Evolutionary conservation across 2,329 filamentous ascomycete genomes (phyloP).

Genomic region (Coniochaeta hoffmannii): DNA sequence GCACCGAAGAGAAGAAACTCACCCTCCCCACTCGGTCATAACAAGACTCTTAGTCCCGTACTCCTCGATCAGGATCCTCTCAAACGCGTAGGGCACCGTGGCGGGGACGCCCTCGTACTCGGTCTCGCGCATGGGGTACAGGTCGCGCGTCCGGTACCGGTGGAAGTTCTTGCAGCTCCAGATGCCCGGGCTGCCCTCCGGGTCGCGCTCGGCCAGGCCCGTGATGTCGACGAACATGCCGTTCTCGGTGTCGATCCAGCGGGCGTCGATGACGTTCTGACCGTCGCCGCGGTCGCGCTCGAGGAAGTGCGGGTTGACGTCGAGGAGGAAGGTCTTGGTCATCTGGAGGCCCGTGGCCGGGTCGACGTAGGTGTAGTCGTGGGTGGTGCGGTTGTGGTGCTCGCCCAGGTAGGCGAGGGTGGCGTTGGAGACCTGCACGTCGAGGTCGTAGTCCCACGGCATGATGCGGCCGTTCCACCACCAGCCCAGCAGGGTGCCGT

Average conservation of each 20-base stretch:
- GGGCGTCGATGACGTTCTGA: conserved; percentile 73
- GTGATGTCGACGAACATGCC: conserved; percentile 83
- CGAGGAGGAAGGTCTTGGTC: conserved; percentile 57
- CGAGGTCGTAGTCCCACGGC: conserved; percentile 80
- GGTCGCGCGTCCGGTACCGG: conserved; percentile 59
- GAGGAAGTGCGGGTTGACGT: conserved; percentile 65
- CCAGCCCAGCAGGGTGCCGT: conserved; percentile 79
- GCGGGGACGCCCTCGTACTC: conserved; percentile 68
- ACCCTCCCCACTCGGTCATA: conserved; percentile 55
- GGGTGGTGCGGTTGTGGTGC: conserved; percentile 60
- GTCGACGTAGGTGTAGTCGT: conserved; percentile 44
- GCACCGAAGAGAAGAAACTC: conserved; percentile 22
- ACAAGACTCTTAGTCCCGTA: conserved; percentile 56
- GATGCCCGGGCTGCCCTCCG: conserved; percentile 49
- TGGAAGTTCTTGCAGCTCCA: conserved; percentile 80
- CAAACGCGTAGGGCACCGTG: conserved; percentile 61
- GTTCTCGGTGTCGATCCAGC: conserved; percentile 71
- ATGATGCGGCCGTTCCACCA: conserved; percentile 78
- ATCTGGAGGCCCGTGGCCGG: conserved; percentile 30
- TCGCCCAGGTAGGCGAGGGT: conserved; percentile 60
- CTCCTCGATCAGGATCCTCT: conserved; percentile 57
- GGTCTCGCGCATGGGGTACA: conserved; percentile 69
- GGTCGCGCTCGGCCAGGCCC: conserved; percentile 61
- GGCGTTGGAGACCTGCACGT: conserved; percentile 65
- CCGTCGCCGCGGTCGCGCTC: conserved; percentile 58